phyloP scores from a whole-genome alignment of 345 rosid species.

The Physaria fendleri region DNA sequence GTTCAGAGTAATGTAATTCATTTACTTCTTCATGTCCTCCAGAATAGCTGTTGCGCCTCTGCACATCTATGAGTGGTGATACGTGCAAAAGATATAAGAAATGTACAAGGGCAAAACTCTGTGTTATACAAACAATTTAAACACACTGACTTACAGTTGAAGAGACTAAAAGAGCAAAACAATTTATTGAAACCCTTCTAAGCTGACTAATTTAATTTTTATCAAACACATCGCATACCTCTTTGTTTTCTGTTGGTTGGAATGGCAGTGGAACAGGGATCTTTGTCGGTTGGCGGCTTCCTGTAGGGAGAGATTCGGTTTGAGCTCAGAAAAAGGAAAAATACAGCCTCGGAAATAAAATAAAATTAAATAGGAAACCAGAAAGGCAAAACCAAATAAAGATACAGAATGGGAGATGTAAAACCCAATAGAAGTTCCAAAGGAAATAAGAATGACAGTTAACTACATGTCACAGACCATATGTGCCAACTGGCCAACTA shows the following conservation, averaged over 20 bases:
- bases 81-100: not conserved
- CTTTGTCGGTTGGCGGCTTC: slow-evolving; percentile 79
- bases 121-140: not conserved
- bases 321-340: not conserved
- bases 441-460: not conserved
- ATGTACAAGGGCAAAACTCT: not conserved
- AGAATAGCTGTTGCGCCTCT: slow-evolving; percentile 78
- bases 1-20: slow-evolving; percentile 28
- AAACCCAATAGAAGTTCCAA: not conserved
- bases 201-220: not conserved
- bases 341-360: not conserved
- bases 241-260: slow-evolving; percentile 47
- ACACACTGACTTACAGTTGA: slow-evolving; percentile 65
- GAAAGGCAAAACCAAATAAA: slow-evolving; percentile 1
- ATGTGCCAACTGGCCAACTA: slow-evolving; percentile 82
- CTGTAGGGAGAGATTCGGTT: slow-evolving; percentile 28
- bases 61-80: slow-evolving; percentile 45
- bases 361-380: not conserved
- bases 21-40: slow-evolving; percentile 79
- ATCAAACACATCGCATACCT: slow-evolving; percentile 47
- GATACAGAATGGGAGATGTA: not conserved
- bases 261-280: slow-evolving; percentile 58
- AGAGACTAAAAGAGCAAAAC: slow-evolving; percentile 21
- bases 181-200: not conserved
- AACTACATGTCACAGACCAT: slow-evolving; percentile 45